Base-by-base conservation (phyloP, 257 asterid genomes). In the Paulownia fortunei region DNA sequence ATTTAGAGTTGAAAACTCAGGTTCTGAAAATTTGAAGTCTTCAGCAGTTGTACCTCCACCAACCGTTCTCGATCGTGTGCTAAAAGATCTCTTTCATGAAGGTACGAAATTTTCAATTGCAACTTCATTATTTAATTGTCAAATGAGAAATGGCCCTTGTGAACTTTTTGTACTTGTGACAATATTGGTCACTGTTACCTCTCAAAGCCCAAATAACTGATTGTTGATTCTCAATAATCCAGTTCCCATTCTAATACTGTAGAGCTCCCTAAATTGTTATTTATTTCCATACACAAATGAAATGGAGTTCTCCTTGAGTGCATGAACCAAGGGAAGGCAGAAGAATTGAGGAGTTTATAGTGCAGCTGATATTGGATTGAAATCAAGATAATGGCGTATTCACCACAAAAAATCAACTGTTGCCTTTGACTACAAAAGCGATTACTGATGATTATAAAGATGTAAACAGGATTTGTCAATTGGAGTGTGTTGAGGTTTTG, bases 51-150 rank as follows among this genome's bases (percentile, higher is more conserved):
- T 90, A 73, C 98, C 98, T 86, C 97, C 97, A 24, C 97, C 96
- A 21, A 92, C 98, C 37, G 97, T 94, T 84, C 98, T 94, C 86
- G 97, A 90, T 73, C 97, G 98, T 67, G 97, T 94, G 82, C 92
- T 94, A 27, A 94, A 92, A 84, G 97, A 94, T 83, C 94, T 94
- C 63, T 92, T 94, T 84, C 91, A 89, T 49, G 92, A 90, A 36
- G 97, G 98, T 89, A 79, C 76, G 39, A 18, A 32, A 39, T 46
- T 51, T 34, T 61, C 59, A 8, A 21, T 80, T 37, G 70, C 63
- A 82, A 56, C 70, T 58, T 56, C 23, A 12, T 72, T 81, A 72
- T 78, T 42, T 77, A 68, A 68, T 19, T 65, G 63, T 44, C 21
- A 64, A 65, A 69, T 69, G 46, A 46, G 30, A 65, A 37, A 67